Evolutionary conservation across 2,329 filamentous ascomycete genomes (phyloP).

Genomic region (Penicillium sp.): DNA sequence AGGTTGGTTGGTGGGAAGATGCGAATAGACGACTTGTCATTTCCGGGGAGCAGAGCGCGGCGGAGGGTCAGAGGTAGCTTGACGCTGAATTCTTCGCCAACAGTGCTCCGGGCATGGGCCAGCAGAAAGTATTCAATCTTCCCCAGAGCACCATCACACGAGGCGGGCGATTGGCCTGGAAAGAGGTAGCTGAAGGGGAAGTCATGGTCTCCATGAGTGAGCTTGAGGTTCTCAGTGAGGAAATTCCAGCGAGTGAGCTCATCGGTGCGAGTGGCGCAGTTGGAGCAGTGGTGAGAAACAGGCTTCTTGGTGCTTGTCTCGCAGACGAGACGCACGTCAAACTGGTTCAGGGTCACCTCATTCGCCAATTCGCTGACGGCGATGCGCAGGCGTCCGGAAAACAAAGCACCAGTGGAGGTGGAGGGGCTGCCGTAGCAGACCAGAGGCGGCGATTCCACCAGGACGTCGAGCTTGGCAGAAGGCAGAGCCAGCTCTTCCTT

Average conservation of each 20-base stretch:
- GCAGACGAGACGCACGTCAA: constrained; percentile 67
- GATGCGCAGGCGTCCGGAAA: constrained; percentile 77
- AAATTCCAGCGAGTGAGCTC: constrained; percentile 78
- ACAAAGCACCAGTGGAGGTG: constrained; percentile 73
- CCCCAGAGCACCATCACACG: constrained; percentile 67
- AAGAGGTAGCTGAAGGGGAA: constrained; percentile 89
- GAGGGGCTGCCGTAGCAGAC: constrained; percentile 73
- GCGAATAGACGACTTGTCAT: constrained; percentile 81
- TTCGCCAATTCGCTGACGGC: constrained; percentile 59
- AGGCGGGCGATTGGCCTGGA: constrained; percentile 77
- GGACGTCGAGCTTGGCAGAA: constrained; percentile 52
- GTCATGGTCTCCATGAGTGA: constrained; percentile 58
- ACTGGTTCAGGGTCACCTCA: constrained; percentile 61
- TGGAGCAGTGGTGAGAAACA: constrained; percentile 69
- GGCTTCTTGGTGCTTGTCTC: constrained; percentile 74
- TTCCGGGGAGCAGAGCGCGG: constrained; percentile 71
- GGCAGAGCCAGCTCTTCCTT: constrained; percentile 33
- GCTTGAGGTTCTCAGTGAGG: constrained; percentile 49
- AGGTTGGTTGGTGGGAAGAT: constrained; percentile 96
- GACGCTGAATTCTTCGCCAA: constrained; percentile 59
- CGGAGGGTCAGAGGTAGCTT: constrained; percentile 66
- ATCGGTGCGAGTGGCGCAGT: constrained; percentile 66
- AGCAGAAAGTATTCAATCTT: constrained; percentile 73
- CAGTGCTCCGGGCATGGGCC: constrained; percentile 59
- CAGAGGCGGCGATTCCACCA: constrained; percentile 80